Base-by-base conservation (phyloP, 1,284 basidiomycete genomes). In the Bjerkandera adusta region DNA sequence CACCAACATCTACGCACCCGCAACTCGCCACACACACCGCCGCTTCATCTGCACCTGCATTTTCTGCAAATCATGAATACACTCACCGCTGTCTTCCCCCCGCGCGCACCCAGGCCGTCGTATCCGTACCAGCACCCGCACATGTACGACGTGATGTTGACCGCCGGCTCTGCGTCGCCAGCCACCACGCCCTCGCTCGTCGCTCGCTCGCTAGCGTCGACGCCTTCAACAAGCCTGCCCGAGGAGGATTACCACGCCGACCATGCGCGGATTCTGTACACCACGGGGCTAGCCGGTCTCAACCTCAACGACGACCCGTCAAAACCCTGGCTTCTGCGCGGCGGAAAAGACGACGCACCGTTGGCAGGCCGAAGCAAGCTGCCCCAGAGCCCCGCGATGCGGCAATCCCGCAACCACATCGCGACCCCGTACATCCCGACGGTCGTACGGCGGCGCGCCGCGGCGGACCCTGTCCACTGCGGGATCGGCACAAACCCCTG, bases 371-470 rank as follows among this genome's bases (percentile, higher is more conserved):
- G 11, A 20, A 32, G 15, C 22, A 24, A 11, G 6, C 41, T 2
- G 22, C 13, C 6, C 24, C 33, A 13, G 16, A 22, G 21, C 29
- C 3, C 8, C 8, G 27, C n/a, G 27, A n/a, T 30, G 15, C 40
- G 22, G 10, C 34, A 11, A 29, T 37, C 13, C 48, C 48, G 12
- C 53, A 56, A 22, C 50, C 51, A 6, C 39, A 48, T n/a, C 25
- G 55, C 57, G 4, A 43, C 41, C 7, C 53, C 55, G 37, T 58
- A 51, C 44, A 26, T 56, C 8, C 57, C 55, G 16, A 38, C 50
- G 29, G 47, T 51, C 7, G 29, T 45, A n/a, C 50, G 50, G 35
- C 21, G 36, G 32, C 48, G 48, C 18, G 36, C 26, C 13, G 33
- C 38, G 6, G 35, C 25, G 13, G 26, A 39, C 26, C 46, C 45